Conservation (phyloP, 345 rosid genomes). For the Tarenaya hassleriana region DNA sequence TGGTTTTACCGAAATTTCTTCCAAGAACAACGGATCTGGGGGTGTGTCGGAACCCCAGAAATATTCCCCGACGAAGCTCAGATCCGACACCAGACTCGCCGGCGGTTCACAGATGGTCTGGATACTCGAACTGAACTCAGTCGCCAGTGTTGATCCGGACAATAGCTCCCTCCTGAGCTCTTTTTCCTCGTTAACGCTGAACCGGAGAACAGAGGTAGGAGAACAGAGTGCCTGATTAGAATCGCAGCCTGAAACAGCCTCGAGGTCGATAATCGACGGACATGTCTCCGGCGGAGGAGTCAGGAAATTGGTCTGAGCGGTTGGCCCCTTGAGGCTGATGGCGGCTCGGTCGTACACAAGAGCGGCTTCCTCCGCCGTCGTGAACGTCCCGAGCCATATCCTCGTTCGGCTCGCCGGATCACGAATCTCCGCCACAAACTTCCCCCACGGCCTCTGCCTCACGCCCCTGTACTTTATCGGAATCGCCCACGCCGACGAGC, state of each 20-base stretch:
- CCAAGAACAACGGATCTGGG: slow-evolving; percentile 55
- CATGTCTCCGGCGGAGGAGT: slow-evolving; percentile 33
- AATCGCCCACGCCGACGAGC: slow-evolving; percentile 16
- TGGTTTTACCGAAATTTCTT: too few species aligned
- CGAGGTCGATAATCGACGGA: slow-evolving; percentile 26
- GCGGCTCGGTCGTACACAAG: slow-evolving; percentile 64
- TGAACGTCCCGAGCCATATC: slow-evolving; percentile 62
- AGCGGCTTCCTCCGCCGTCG: slow-evolving; percentile 92
- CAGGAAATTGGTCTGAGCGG: slow-evolving; percentile 51
- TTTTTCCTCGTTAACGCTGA: slow-evolving; percentile 36
- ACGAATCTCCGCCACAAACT: slow-evolving; percentile 92
- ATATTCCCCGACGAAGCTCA: slow-evolving; percentile 22
- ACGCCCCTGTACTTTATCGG: slow-evolving; percentile 56
- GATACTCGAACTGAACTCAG: slow-evolving; percentile 3
- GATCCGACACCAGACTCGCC: slow-evolving; percentile 30
- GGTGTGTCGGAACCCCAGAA: slow-evolving; percentile 33
- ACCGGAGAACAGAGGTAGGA: slow-evolving; percentile 79
- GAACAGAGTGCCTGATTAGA: slow-evolving; percentile 42
- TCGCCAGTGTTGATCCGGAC: background rate
- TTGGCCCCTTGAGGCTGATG: slow-evolving; percentile 48
- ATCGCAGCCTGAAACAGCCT: slow-evolving; percentile 36
- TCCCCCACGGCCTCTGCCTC: slow-evolving; percentile 80
- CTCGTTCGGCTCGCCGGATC: slow-evolving; percentile 69
- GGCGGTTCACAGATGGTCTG: slow-evolving; percentile 12
- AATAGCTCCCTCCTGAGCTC: slow-evolving; percentile 30